Evolutionary conservation across 257 asterid genomes (phyloP), one percentile per base, ranked within the genome.

Genomic region (Galeopsis tetrahit): DNA sequence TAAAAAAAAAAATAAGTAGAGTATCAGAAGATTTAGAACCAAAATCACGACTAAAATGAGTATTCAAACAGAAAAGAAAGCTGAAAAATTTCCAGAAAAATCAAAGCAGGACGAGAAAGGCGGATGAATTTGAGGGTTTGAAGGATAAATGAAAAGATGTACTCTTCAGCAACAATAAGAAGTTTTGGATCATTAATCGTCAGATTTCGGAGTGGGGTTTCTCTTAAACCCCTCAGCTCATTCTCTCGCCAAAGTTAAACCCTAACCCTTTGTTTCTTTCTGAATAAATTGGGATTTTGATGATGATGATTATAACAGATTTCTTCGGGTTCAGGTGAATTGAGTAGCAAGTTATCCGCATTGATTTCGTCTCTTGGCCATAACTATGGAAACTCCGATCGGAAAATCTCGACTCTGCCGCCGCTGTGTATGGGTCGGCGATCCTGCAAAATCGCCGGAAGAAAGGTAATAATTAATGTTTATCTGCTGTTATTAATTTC

Each of bases 391-490:
- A 77, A 58, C 75, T 81, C 77, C 2, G 75, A 58, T 49, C 78
- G 96, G 78, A 82, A 85, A 68, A 84, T 93, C 77, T 86, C 88
- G 70, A 89, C 97, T 78, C 80, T 49, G 74, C 69, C 84, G 65
- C 88, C 90, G 28, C 80, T 90, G 58, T 86, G 85, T 89, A 93
- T 93, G 98, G 98, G 98, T 32, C 79, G 98, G 69, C 96, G 95
- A 55, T 90, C 96, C 73, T 75, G 89, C 82, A 93, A 93, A 83
- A 90, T 93, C 81, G 98, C 97, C 60, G 93, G 94, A 59, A 86
- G 98, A 85, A 93, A 93, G 97, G 98, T 90, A 77, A 6, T 43
- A 10, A 40, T 0, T 4, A 36, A n/a, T 55, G 58, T 52, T 61
- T 7, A 31, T 49, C 21, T 15, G 31, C 10, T 58, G 35, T 73